Percentiles rank a stretch among this genome's conserved stretches.
Evolutionary conservation across 164 flowering plant genomes (phyloP).

Genomic region (grape (Vitis vinifera)): ASM3070453v1 NC_081817.1:4908001-4908500

Average conservation of each 20-base stretch:
- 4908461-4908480: slow-evolving; percentile 99
- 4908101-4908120: neutral
- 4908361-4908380: neutral
- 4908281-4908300: too few species aligned
- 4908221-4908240: neutral
- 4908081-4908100: neutral
- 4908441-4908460: slow-evolving; percentile 18
- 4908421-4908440: neutral
- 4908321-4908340: too few species aligned
- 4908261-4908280: neutral
- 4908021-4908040: neutral
- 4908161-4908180: neutral
- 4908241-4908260: neutral
- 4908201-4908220: neutral
- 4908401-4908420: neutral
- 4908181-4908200: neutral
- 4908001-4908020: neutral
- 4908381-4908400: neutral
- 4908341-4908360: neutral
- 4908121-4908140: neutral
- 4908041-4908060: neutral
- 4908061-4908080: neutral
- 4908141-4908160: neutral
- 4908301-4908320: too few species aligned
- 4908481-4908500: slow-evolving; percentile 93